phyloP scores from a whole-genome alignment of 805 yeast genomes.

The Myxozyma monticola region DNA sequence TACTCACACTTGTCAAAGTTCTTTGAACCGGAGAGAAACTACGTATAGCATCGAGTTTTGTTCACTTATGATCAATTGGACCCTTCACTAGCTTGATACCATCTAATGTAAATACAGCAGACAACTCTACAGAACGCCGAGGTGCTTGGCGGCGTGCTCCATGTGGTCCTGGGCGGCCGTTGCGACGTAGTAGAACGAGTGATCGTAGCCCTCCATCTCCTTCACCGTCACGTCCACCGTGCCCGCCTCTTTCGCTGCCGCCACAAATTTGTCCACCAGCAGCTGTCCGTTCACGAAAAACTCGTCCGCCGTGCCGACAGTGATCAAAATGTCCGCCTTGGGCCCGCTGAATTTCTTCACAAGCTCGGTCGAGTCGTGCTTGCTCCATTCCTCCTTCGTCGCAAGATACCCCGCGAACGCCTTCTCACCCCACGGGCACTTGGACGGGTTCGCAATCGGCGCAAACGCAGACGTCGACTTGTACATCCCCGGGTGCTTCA shows the following conservation, averaged over 20 bases:
- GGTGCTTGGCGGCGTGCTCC: slow-evolving; percentile 74
- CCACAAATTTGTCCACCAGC: slow-evolving; percentile 69
- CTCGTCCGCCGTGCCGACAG: slow-evolving; percentile 77
- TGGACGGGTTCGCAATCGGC: slow-evolving; percentile 79
- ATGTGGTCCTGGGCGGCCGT: slow-evolving; percentile 82
- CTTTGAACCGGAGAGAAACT: background rate
- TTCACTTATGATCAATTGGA: too few species aligned
- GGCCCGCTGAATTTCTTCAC: slow-evolving; percentile 58
- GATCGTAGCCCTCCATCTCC: slow-evolving; percentile 82
- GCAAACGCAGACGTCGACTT: slow-evolving; percentile 85
- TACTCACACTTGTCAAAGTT: too few species aligned
- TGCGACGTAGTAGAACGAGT: slow-evolving; percentile 82
- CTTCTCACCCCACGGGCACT: slow-evolving; percentile 85
- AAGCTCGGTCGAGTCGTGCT: slow-evolving; percentile 83
- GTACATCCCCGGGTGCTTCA: slow-evolving; percentile 70
- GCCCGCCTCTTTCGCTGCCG: slow-evolving; percentile 58
- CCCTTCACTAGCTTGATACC: too few species aligned
- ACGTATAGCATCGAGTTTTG: background rate
- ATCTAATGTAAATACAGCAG: too few species aligned
- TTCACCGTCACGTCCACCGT: slow-evolving; percentile 59
- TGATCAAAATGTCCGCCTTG: slow-evolving; percentile 66
- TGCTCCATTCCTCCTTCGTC: slow-evolving; percentile 58
- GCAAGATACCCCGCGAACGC: slow-evolving; percentile 81
- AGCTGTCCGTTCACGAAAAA: slow-evolving; percentile 65
- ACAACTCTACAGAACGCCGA: slow-evolving; percentile 26